Conservation (phyloP, 2,329 filamentous ascomycete genomes). For the Aspergillus pseudoviridinutans region DNA sequence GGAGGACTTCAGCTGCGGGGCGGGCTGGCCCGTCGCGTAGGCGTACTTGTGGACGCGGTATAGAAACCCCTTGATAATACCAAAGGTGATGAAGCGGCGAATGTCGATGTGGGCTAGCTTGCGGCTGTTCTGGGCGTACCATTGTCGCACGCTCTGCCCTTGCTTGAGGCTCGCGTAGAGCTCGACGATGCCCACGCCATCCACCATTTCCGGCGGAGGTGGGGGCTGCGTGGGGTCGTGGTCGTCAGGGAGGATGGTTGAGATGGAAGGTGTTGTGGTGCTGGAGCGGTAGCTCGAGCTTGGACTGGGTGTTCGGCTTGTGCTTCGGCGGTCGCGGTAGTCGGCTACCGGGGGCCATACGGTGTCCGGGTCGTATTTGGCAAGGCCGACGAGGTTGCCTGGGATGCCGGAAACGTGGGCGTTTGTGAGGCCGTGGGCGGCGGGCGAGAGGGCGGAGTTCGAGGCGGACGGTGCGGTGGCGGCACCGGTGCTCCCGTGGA, state of each 20-base stretch:
- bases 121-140: slow-evolving; percentile 72
- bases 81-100: slow-evolving; percentile 88
- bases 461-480: slow-evolving; percentile 15
- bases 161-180: slow-evolving; percentile 83
- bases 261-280: slow-evolving; percentile 8
- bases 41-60: slow-evolving; percentile 93
- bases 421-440: slow-evolving; percentile 15
- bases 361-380: slow-evolving; percentile 29
- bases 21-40: slow-evolving; percentile 46
- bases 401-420: slow-evolving; percentile 6
- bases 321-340: slow-evolving; percentile 12
- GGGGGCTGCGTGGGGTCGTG: slow-evolving; percentile 2
- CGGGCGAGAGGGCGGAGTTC: slow-evolving; percentile 14
- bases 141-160: slow-evolving; percentile 79
- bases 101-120: slow-evolving; percentile 77
- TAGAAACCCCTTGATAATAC: slow-evolving; percentile 88
- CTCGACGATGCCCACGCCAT: slow-evolving; percentile 59
- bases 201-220: slow-evolving; percentile 26
- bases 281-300: slow-evolving; percentile 9
- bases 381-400: slow-evolving; percentile 16
- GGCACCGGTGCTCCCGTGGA: slow-evolving; percentile 21
- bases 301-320: slow-evolving; percentile 7
- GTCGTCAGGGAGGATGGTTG: slow-evolving; percentile 8
- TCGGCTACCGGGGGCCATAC: slow-evolving; percentile 43
- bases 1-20: slow-evolving; percentile 22